Base-by-base conservation (phyloP, 495 filamentous ascomycete genomes). In the Pyrenopolyporus hunteri region DNA sequence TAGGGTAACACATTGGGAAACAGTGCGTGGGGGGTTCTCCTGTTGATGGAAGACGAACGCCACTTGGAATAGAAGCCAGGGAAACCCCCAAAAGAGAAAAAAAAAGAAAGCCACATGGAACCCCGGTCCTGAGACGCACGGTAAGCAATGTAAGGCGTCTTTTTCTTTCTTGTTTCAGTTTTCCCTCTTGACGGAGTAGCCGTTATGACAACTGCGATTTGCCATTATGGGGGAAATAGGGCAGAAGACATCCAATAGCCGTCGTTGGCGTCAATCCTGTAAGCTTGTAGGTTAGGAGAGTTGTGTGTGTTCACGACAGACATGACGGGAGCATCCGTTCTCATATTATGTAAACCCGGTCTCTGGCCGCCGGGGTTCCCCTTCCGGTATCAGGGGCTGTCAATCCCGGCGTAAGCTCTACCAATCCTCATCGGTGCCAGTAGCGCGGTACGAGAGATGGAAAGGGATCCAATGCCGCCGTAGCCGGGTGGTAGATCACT, bases 351-450 rank as follows among this genome's bases (percentile, higher is more conserved):
- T 51, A 51, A 50, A 46, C 50, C 50, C 45, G 45, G 61, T 33
- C 49, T 39, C 31, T 25, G 44, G 40, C 55, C 55, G 43, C 36
- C 57, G 57, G 51, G n/a, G 44, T 66, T 13, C 51, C 52, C 32
- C 42, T 52, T 57, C 51, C 56, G 51, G 56, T 35, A 66, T 40
- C 36, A 59, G 44, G 51, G 45, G 22, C 43, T 31, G 45, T 31
- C 54, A 54, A 64, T 59, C 55, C 55, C 26, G 33, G 50, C 36
- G 37, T 26, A 40, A 17, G 36, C 7, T 59, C 57, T 43, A 36
- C 63, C 63, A 66, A 66, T 66, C 63, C 40, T 42, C 37, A 28
- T 57, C 57, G 63, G 57, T 46, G 44, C 63, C 63, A 48, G 47
- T 66, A 33, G 63, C 40, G 48, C 47, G 63, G 63, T 53, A 61